Conservation (phyloP, 2,329 filamentous ascomycete species). For the Talaromyces marneffei region DNA sequence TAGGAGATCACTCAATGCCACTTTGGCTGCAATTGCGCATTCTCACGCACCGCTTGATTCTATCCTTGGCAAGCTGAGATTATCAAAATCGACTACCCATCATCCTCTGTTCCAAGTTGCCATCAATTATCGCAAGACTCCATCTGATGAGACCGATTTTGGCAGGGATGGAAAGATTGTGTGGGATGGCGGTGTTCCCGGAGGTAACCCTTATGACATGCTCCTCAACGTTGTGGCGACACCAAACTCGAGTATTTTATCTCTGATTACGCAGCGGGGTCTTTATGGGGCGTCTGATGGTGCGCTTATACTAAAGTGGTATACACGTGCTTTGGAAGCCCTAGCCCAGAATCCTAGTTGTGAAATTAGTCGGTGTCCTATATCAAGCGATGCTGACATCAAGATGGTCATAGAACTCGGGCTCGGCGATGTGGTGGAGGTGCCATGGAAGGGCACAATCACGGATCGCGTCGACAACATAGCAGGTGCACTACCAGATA, state of each 20-base stretch:
- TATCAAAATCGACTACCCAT: slow-evolving; percentile 34
- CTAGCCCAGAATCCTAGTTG: slow-evolving; percentile 19
- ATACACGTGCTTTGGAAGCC: slow-evolving; percentile 20
- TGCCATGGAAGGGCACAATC: slow-evolving; percentile 31
- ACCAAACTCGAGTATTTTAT: slow-evolving; percentile 16
- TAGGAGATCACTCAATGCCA: slow-evolving; percentile 19
- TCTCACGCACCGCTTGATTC: slow-evolving; percentile 47
- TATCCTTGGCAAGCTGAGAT: slow-evolving; percentile 40
- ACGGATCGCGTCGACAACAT: slow-evolving; percentile 35
- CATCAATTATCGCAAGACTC: slow-evolving; percentile 42
- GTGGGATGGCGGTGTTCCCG: slow-evolving; percentile 16
- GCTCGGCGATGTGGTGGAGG: neutral
- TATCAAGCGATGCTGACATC: slow-evolving; percentile 17
- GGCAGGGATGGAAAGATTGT: slow-evolving; percentile 16
- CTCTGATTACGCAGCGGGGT: slow-evolving; percentile 32
- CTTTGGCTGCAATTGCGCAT: slow-evolving; percentile 37
- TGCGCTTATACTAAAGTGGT: slow-evolving; percentile 22
- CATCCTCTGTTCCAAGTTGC: slow-evolving; percentile 49
- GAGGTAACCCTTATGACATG: slow-evolving; percentile 29
- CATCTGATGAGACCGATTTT: slow-evolving; percentile 35
- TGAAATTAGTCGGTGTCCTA: slow-evolving; percentile 17
- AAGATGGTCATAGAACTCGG: slow-evolving; percentile 16
- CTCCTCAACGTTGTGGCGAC: slow-evolving; percentile 35
- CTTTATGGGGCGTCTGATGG: slow-evolving; percentile 26
- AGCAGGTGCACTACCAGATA: slow-evolving; percentile 14